These are phyloP conservation scores for Trichoderma gamsii DNA, from an alignment of 495 filamentous ascomycete genomes.

Conservation along the genomic window DNA sequence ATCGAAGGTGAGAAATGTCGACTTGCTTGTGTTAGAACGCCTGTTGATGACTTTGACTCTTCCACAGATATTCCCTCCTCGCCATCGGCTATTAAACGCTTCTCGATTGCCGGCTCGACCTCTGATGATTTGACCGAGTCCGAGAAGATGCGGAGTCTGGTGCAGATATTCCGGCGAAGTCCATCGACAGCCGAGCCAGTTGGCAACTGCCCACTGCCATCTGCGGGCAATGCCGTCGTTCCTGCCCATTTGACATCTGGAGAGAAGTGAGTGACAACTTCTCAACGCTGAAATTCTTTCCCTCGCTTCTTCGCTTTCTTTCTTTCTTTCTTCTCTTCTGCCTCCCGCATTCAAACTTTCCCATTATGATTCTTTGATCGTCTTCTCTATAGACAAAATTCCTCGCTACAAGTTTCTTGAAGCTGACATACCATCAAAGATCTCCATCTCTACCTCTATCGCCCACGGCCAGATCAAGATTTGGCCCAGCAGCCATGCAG, in stretches of 20 bases:
- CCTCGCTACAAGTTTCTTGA: background rate
- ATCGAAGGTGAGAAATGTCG: background rate
- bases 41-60: background rate
- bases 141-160: background rate
- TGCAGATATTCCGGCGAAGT: conserved; percentile 4
- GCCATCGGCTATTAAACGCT: background rate
- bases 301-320: background rate
- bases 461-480: background rate
- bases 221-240: background rate
- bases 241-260: background rate
- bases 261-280: too few species aligned
- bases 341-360: background rate
- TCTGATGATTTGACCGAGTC: background rate
- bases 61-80: background rate
- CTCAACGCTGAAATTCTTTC: too few species aligned
- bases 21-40: background rate
- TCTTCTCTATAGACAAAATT: too few species aligned
- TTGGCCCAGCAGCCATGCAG: background rate
- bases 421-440: background rate
- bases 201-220: background rate
- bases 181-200: background rate
- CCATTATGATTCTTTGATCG: too few species aligned
- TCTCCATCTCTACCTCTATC: background rate
- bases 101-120: background rate
- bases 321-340: background rate